Percentiles rank a stretch among this genome's conserved stretches.
phyloP scores from a whole-genome alignment of 495 filamentous ascomycete species.

The Aspergillus hancockii region DNA sequence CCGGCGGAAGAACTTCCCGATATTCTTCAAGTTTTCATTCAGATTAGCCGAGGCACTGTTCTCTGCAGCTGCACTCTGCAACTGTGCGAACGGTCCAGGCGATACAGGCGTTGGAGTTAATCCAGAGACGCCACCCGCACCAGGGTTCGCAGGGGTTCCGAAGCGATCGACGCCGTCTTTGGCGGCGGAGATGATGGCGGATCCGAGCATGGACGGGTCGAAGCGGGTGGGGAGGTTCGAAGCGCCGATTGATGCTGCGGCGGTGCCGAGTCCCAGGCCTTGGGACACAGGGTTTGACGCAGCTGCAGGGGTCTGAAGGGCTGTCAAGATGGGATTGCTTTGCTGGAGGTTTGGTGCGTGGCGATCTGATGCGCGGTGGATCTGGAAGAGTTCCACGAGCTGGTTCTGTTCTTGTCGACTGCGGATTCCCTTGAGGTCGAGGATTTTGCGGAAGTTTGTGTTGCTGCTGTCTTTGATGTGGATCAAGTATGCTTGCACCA shows the following conservation, averaged over 20 bases:
- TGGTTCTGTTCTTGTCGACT: slow-evolving; percentile 74
- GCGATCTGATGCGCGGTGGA: slow-evolving; percentile 66
- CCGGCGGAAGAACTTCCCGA: slow-evolving; percentile 92
- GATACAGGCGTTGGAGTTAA: slow-evolving; percentile 14
- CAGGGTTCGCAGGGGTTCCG: slow-evolving; percentile 52
- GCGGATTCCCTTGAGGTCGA: slow-evolving; percentile 88
- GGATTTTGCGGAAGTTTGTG: slow-evolving; percentile 93
- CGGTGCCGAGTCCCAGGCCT: slow-evolving; percentile 37
- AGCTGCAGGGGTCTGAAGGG: slow-evolving; percentile 40
- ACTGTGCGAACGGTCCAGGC: slow-evolving; percentile 6
- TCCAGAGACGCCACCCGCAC: slow-evolving; percentile 4
- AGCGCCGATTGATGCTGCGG: slow-evolving; percentile 45
- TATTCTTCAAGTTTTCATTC: slow-evolving; percentile 89
- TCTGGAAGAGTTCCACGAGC: slow-evolving; percentile 84
- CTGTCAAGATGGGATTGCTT: slow-evolving; percentile 45
- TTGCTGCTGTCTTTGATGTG: slow-evolving; percentile 90
- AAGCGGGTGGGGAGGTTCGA: slow-evolving; percentile 57
- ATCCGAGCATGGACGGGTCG: slow-evolving; percentile 73
- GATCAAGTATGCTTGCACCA: slow-evolving; percentile 95
- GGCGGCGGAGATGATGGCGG: slow-evolving; percentile 75
- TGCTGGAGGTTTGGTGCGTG: slow-evolving; percentile 48
- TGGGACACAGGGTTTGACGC: slow-evolving; percentile 44
- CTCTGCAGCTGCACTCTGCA: slow-evolving; percentile 20
- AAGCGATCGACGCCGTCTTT: slow-evolving; percentile 89
- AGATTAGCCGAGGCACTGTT: slow-evolving; percentile 56